Conservation (phyloP, 1,284 basidiomycete species). For the Sanghuangporus sanghuang region DNA sequence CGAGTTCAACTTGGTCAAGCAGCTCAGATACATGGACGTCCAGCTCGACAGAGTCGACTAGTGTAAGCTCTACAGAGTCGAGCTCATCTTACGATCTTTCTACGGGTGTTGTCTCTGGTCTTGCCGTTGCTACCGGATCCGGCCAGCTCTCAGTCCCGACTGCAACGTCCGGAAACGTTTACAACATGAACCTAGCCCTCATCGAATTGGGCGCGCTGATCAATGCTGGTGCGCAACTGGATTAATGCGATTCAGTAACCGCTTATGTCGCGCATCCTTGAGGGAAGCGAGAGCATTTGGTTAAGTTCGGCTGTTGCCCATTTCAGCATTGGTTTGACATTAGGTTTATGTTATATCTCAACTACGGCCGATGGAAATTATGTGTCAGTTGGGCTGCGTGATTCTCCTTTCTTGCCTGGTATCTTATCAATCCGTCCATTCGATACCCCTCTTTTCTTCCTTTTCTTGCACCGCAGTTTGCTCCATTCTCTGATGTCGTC, state of each 20-base stretch:
- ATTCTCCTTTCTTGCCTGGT: background rate
- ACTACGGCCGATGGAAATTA: background rate
- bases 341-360: constrained; percentile 6
- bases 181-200: constrained; percentile 32
- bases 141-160: constrained; percentile 18
- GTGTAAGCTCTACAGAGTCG: constrained; percentile 22
- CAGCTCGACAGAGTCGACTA: constrained; percentile 3
- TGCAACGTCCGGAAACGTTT: constrained; percentile 27
- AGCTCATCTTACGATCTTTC: constrained; percentile 23
- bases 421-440: background rate
- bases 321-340: background rate
- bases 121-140: constrained; percentile 29
- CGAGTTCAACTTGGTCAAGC: background rate
- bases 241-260: background rate
- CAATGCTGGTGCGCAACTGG: constrained; percentile 21
- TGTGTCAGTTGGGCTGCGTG: background rate
- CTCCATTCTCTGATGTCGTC: background rate
- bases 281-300: background rate
- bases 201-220: constrained; percentile 34
- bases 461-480: background rate
- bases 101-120: constrained; percentile 23
- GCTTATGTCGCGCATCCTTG: background rate
- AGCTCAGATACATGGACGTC: background rate
- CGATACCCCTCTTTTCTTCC: background rate
- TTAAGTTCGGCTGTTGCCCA: background rate